Evolutionary conservation across 768 basidiomycete genomes (phyloP), one percentile per base, ranked within the genome.

Genomic region (Pleurotus platypus): DNA sequence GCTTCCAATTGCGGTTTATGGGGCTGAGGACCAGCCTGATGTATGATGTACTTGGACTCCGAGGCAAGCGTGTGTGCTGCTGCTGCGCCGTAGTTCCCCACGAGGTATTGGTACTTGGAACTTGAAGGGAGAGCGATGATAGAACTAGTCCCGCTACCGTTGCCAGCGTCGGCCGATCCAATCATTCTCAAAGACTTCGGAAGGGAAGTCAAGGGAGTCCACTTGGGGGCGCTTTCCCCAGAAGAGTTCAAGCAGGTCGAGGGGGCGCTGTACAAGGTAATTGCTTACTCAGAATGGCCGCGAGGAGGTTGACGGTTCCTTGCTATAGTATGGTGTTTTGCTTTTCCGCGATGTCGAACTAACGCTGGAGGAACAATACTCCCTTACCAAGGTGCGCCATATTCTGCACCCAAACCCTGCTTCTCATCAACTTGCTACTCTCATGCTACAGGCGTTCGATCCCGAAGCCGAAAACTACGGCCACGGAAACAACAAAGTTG

Each of bases 401-500:
- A 46, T 18, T 43, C 13, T 8, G 27, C 15, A 18, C 15, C 37
- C 37, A 35, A 54, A 37, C 18, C n/a, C 7, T 5, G 18, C 46
- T 15, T 3, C 9, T 22, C 43, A 15, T 45, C 27, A 22, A 46
- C 42, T 53, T 61, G 51, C 59, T 57, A 16, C 16, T 27, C 13
- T 18, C 24, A 24, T 24, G 24, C 24, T 24, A 11, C 60, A 92
- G 92, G 86, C 87, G 0, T 94, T 94, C 67, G 92, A 94, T 66
- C 74, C 75, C 0, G 50, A 72, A 49, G 76, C 75, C 2, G 76
- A 80, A 63, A 82, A 70, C 62, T 94, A 94, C 64, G 92, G 93
- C 0, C 92, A 94, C 64, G 91, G 92, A 1, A 92, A 92, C 70
- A 91, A 92, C 76, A 91, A 92, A 77, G 91, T 88, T 0, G 81